Conservation (phyloP, 495 filamentous ascomycete genomes). For the Trichodelitschia bisporula region DNA sequence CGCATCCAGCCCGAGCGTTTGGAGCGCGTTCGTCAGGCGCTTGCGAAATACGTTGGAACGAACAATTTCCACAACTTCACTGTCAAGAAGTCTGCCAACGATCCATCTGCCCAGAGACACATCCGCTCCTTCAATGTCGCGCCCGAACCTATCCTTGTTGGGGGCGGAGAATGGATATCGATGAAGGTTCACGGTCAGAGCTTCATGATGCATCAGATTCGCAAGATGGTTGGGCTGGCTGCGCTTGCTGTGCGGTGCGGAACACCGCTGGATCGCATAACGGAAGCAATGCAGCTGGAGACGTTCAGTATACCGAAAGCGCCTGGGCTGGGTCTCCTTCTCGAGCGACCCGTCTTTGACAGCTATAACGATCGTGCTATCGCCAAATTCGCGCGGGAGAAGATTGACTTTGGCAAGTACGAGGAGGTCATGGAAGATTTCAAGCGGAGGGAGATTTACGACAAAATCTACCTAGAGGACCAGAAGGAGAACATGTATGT, state of each 20-base stretch:
- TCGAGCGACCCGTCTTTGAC: constrained; percentile 79
- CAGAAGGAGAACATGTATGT: too few relatives aligned
- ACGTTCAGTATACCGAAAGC: constrained; percentile 76
- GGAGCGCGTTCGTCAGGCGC: constrained; percentile 40
- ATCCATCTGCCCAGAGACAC: constrained; percentile 60
- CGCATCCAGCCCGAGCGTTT: constrained; percentile 50
- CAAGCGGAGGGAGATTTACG: constrained; percentile 83
- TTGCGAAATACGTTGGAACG: constrained; percentile 54
- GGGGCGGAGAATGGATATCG: constrained; percentile 83
- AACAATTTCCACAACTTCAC: constrained; percentile 92
- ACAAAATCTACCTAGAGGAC: constrained; percentile 72
- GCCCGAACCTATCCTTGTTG: constrained; percentile 9
- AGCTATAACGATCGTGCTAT: constrained; percentile 45
- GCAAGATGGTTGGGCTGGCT: constrained; percentile 93
- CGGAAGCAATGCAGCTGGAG: constrained; percentile 30
- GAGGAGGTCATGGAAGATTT: constrained; percentile 61
- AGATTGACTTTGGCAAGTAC: constrained; percentile 54
- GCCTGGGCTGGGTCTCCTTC: constrained; percentile 60
- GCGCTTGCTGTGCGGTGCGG: constrained; percentile 64
- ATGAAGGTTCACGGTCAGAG: constrained; percentile 90
- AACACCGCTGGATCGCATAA: constrained; percentile 35
- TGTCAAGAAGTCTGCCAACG: constrained; percentile 52
- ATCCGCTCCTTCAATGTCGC: constrained; percentile 63
- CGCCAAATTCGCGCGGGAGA: constrained; percentile 25
- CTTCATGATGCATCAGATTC: constrained; percentile 99